A percentile compares a stretch with the other conserved stretches of the same genome.
These are phyloP conservation scores for Malassezia equina DNA, from an alignment of 1,284 basidiomycete species.

Conservation along the genomic window DNA sequence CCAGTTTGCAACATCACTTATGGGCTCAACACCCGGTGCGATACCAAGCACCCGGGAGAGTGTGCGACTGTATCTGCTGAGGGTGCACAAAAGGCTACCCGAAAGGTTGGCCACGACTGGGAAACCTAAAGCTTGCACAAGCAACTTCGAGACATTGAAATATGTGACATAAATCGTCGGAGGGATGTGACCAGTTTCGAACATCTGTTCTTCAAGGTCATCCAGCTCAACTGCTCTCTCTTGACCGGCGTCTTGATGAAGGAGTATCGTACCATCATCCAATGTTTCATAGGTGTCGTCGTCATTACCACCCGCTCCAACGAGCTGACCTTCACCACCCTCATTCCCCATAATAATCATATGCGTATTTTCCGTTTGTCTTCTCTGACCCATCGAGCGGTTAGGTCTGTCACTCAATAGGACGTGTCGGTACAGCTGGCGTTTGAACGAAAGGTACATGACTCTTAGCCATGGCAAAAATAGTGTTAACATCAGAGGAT, in stretches of 20 bases:
- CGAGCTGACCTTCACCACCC: constrained; percentile 18
- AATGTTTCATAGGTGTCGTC: constrained; percentile 15
- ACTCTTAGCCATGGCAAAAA: constrained; percentile 37
- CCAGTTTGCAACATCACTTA: constrained; percentile 3
- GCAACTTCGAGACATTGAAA: constrained; percentile 25
- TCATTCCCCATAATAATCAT: constrained; percentile 7
- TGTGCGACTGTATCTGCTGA: constrained; percentile 14
- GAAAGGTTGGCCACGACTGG: constrained; percentile 31
- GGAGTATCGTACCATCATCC: constrained; percentile 14
- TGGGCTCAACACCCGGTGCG: constrained; percentile 1
- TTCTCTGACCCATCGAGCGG: not conserved
- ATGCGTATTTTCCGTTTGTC: not conserved
- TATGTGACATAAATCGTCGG: constrained; percentile 30
- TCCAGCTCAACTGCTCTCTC: constrained; percentile 1
- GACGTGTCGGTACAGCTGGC: constrained; percentile 22
- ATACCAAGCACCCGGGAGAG: constrained; percentile 25
- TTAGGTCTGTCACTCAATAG: constrained; percentile 16
- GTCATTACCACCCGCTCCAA: constrained; percentile 20
- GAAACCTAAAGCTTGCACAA: constrained; percentile 30
- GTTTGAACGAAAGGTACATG: constrained; percentile 32
- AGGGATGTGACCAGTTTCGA: constrained; percentile 12
- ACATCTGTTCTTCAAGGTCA: constrained; percentile 13
- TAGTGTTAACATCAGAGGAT: constrained; percentile 28
- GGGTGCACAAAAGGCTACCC: constrained; percentile 26
- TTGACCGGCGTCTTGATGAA: not conserved